Evolutionary conservation across 805 yeast genomes (phyloP), one percentile per base, ranked within the genome.

Genomic region (Suhomyces pyralidae): DNA sequence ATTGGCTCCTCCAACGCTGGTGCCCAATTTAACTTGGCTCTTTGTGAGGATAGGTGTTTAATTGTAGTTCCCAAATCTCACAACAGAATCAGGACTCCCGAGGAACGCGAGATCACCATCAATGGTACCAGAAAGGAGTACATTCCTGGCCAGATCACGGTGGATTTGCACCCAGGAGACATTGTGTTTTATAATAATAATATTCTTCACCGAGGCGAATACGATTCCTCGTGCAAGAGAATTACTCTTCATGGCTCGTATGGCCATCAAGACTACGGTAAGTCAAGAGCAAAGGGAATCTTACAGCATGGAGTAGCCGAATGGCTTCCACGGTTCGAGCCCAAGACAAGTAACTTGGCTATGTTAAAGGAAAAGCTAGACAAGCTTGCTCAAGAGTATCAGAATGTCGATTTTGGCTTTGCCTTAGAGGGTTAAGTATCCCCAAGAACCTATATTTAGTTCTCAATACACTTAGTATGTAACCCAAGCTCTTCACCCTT

Each of bases 281-380:
- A 66, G 50, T 57, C 67, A 12, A 65, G 83, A 52, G 82, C 83
- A 3, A 71, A 69, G 55, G 79, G 81, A n/a, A 71, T 79, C n/a
- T 70, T 79, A 46, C 83, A 79, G 61, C 82, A 78, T 55, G 83
- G 82, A 0, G 81, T 78, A 5, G 76, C 73, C 7, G 69, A 70
- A 43, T 79, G 83, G 83, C 58, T 76, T 22, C 69, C 70, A 12
- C 58, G 68, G 15, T 67, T 78, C 51, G 51, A 60, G 40, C 70
- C 77, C 1, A 46, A 56, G 20, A 67, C 64, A 44, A 58, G 55
- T 34, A 71, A 69, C 50, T 64, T 72, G 63, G 55, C 54, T 17
- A 48, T 60, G 53, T 56, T 74, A 55, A 63, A 64, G 48, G 56
- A 51, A 7, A 71, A 71, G 51, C 63, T 74, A 52, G 65, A 59